Base-by-base conservation (phyloP, 2,329 filamentous ascomycete genomes). In the Fusarium sp. region DNA sequence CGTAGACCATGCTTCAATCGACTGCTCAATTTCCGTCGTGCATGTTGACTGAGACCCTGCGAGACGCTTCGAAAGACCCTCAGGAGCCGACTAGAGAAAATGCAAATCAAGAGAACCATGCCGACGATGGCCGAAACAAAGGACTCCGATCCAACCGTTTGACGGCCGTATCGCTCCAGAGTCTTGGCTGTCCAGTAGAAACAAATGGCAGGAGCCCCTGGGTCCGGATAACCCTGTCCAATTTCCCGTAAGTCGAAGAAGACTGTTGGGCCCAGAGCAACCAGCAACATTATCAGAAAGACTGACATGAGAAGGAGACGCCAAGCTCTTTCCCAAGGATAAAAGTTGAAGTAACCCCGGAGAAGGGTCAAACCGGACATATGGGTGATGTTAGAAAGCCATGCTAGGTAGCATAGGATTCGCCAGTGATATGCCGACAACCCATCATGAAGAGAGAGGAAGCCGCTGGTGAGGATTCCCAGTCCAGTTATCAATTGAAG, bases 321-420 rank as follows among this genome's bases (percentile, higher is more conserved):
- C 12, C 37, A 43, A 31, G 39, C 55, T 36, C 59, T 51, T 7
- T 55, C 60, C 12, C 16, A 16, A 11, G 52, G 60, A 7, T 15
- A 46, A 12, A 8, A 12, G 16, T 39, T 15, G 2, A 63, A 51
- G 23, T 60, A 63, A 6, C 34, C 40, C 1, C 64, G 50, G 4
- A 66, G 55, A 10, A 39, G 31, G 1, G 51, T 53, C 1, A 66
- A 51, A 6, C 60, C 60, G 13, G 50, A 55, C 2, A 66, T 15
- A 28, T 64, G 64, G 2, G 64, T 60, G 2, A 60, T 6, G 13
- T 55, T 63, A 1, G 60, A 63, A 12, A 66, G 62, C 64, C 64
- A 66, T 7, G 48, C 31, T 3, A 66, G 31, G 7, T 55, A 52
- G 2, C 55, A 34, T 1, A 64, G 41, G 6, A 66, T 10, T 3